Conservation (phyloP, 208 protist species). For the Crithidia brevicula region DNA sequence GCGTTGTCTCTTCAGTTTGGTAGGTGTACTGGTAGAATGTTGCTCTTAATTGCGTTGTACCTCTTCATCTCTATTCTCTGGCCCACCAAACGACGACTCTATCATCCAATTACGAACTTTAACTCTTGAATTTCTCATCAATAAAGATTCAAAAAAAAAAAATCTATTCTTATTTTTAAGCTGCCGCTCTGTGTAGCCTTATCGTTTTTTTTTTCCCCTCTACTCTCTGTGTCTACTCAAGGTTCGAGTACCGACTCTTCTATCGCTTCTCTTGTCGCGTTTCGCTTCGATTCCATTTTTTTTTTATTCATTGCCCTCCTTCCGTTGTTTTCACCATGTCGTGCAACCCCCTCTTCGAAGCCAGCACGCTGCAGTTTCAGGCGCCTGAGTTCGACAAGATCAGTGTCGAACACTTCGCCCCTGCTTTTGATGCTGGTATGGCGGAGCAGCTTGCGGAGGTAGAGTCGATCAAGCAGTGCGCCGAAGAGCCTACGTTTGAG, state of each 20-base stretch:
- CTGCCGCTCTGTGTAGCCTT: too few relatives aligned
- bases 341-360: constrained; percentile 44
- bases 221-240: not conserved
- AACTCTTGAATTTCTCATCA: too few relatives aligned
- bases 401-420: constrained; percentile 49
- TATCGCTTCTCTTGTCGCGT: not conserved
- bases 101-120: too few relatives aligned
- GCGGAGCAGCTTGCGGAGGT: constrained; percentile 50
- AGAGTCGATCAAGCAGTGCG: constrained; percentile 35
- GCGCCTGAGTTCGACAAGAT: constrained; percentile 51
- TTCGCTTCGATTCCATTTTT: constrained; percentile 8
- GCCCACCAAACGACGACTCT: too few relatives aligned
- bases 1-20: too few relatives aligned
- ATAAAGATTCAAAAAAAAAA: too few relatives aligned
- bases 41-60: too few relatives aligned
- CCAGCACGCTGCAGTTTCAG: constrained; percentile 45
- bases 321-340: constrained; percentile 4
- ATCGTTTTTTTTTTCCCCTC: constrained; percentile 4
- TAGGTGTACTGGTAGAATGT: too few relatives aligned
- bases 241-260: too few relatives aligned
- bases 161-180: too few relatives aligned
- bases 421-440: constrained; percentile 55
- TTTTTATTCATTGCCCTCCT: not conserved
- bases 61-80: too few relatives aligned
- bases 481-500: constrained; percentile 44